A percentile compares a stretch with the other conserved stretches of the same genome.
Conservation (phyloP, 768 basidiomycete genomes). For the Pleurotus sapidus region DNA sequence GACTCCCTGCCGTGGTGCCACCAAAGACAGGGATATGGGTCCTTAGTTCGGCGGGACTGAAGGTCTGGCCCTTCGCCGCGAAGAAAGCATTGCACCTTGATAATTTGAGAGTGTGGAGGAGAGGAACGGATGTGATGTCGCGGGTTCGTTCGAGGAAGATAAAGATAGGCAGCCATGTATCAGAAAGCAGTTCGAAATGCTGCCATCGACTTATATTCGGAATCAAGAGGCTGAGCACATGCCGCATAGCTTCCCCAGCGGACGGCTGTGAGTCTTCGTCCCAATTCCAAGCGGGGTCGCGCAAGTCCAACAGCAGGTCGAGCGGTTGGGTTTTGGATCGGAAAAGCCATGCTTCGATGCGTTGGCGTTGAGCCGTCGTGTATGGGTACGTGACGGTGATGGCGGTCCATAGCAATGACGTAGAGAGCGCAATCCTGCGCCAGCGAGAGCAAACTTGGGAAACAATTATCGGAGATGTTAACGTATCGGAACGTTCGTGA, state of each 20-base stretch:
- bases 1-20: constrained; percentile 24
- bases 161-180: constrained; percentile 60
- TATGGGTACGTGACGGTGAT: constrained; percentile 45
- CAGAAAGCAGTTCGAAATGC: constrained; percentile 46
- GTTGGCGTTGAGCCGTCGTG: constrained; percentile 31
- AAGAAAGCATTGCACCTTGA: constrained; percentile 61
- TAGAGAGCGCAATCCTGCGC: constrained; percentile 44
- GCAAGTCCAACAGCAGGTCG: constrained; percentile 53
- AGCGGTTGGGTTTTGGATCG: constrained; percentile 47
- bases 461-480: constrained; percentile 28
- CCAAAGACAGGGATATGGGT: constrained; percentile 44
- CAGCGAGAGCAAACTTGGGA: constrained; percentile 51
- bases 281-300: constrained; percentile 58
- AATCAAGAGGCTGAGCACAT: constrained; percentile 40
- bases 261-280: constrained; percentile 45
- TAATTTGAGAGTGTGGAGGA: constrained; percentile 39
- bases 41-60: constrained; percentile 39
- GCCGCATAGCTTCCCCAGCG: constrained; percentile 40
- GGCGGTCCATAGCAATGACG: constrained; percentile 47
- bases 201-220: constrained; percentile 46
- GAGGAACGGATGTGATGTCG: constrained; percentile 27
- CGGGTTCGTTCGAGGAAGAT: constrained; percentile 43
- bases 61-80: constrained; percentile 38
- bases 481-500: constrained; percentile 20
- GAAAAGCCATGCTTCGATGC: constrained; percentile 33